A percentile compares a stretch with the other conserved stretches of the same genome.
phyloP scores from a whole-genome alignment of 2,329 filamentous ascomycete genomes.

The Aureobasidium namibiae region DNA sequence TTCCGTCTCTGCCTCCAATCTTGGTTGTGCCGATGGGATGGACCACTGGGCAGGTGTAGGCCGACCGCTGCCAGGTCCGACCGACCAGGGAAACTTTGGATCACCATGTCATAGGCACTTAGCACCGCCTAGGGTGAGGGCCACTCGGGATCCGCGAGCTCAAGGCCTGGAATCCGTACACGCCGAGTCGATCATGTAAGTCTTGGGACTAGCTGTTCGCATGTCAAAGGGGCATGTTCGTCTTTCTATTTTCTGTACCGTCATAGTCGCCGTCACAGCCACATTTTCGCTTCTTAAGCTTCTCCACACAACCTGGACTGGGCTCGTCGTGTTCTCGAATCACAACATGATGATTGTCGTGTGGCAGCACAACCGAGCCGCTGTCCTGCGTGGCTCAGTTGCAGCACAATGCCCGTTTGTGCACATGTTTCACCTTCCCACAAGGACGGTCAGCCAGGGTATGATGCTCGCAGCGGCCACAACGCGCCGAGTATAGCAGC shows the following conservation, averaged over 20 bases:
- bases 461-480: not conserved
- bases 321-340: constrained; percentile 7
- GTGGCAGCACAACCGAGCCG: constrained; percentile 9
- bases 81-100: not conserved
- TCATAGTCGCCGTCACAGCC: not conserved
- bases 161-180: not conserved
- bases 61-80: not conserved
- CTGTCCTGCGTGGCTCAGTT: not conserved
- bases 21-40: not conserved
- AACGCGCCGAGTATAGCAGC: constrained; percentile 4
- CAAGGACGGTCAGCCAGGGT: not conserved
- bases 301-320: constrained; percentile 9
- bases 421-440: not conserved
- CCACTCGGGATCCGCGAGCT: not conserved
- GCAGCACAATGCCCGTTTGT: not conserved
- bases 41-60: not conserved
- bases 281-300: constrained; percentile 4
- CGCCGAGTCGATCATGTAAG: not conserved
- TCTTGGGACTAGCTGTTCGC: not conserved
- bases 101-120: not conserved
- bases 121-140: not conserved
- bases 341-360: not conserved
- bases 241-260: constrained; percentile 8
- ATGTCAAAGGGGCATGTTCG: not conserved
- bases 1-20: not conserved